phyloP scores from a whole-genome alignment of 352 stramenopile species.

The Pythium utonaiense region DNA sequence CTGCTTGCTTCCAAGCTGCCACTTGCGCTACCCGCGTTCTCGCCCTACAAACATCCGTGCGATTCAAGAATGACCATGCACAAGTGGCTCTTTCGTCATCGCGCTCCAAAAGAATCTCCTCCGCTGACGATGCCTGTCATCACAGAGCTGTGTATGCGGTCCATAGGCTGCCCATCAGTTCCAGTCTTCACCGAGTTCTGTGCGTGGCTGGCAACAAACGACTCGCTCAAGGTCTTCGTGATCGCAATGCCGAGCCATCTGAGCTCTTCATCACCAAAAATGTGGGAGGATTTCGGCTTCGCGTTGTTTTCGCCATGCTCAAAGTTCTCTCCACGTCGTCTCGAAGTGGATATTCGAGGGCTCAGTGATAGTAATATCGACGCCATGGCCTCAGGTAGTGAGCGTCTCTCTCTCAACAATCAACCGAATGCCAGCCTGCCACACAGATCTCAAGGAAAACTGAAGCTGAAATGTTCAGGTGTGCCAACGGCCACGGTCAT shows the following conservation, averaged over 20 bases:
- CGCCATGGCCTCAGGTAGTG: background rate
- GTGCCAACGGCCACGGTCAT: background rate
- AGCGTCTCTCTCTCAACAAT: background rate
- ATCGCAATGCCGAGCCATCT: background rate
- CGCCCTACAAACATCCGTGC: background rate
- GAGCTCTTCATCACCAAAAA: background rate
- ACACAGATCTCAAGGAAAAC: background rate
- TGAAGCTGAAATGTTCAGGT: background rate
- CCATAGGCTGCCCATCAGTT: background rate
- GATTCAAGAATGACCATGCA: background rate
- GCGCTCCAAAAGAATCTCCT: background rate
- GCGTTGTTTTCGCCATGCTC: background rate
- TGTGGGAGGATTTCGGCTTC: background rate
- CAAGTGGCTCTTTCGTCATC: background rate
- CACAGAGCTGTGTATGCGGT: background rate
- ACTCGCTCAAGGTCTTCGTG: background rate
- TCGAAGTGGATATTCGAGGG: background rate
- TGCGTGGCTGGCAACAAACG: background rate
- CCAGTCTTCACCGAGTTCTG: background rate
- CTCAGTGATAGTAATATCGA: background rate
- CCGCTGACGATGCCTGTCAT: background rate
- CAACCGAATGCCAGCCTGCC: background rate
- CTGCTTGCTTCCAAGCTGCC: background rate
- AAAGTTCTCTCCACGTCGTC: background rate
- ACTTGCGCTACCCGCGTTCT: background rate